Evolutionary conservation across 1,139 yeast genomes (phyloP).

Genomic region (Magnusiomyces magnusii): DNA sequence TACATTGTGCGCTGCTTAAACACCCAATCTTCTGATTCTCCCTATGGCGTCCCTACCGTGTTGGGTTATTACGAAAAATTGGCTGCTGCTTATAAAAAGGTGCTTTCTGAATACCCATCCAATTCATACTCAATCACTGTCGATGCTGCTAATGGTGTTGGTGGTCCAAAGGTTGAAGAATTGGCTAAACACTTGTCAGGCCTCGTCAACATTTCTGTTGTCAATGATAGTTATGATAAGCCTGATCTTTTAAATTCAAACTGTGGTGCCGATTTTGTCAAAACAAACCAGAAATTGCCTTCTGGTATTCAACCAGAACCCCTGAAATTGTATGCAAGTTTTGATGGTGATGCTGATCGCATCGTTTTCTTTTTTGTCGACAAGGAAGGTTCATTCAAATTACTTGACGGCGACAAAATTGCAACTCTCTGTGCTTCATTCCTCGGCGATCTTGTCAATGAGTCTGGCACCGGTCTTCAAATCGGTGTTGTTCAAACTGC

Average conservation of each 20-base stretch:
- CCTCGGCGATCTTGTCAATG: conserved; percentile 46
- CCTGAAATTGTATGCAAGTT: conserved; percentile 61
- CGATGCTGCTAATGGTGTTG: conserved; percentile 95
- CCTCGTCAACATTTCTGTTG: conserved; percentile 41
- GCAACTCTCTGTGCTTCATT: conserved; percentile 76
- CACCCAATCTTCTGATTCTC: conserved; percentile 38
- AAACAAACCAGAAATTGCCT: conserved; percentile 79
- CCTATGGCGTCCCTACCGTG: conserved; percentile 59
- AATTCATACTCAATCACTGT: conserved; percentile 42
- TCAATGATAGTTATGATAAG: conserved; percentile 50
- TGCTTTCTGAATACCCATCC: conserved; percentile 31
- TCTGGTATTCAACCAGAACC: conserved; percentile 40
- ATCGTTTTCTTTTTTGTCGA: conserved; percentile 73
- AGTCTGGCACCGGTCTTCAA: conserved; percentile 31
- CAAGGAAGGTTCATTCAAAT: conserved; percentile 43
- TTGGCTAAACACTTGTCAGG: conserved; percentile 39
- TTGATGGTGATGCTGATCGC: conserved; percentile 98
- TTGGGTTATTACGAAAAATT: conserved; percentile 66
- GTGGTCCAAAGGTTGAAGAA: conserved; percentile 64
- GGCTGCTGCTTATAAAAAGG: conserved; percentile 39
- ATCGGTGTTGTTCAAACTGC: conserved; percentile 97
- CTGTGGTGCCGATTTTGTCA: conserved; percentile 96
- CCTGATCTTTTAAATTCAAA: conserved; percentile 60
- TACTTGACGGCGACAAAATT: conserved; percentile 92
- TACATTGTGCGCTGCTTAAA: conserved; percentile 71